These are phyloP conservation scores for Arthrobotrys sinensis DNA, from an alignment of 2,329 filamentous ascomycete genomes.

Conservation along the genomic window DNA sequence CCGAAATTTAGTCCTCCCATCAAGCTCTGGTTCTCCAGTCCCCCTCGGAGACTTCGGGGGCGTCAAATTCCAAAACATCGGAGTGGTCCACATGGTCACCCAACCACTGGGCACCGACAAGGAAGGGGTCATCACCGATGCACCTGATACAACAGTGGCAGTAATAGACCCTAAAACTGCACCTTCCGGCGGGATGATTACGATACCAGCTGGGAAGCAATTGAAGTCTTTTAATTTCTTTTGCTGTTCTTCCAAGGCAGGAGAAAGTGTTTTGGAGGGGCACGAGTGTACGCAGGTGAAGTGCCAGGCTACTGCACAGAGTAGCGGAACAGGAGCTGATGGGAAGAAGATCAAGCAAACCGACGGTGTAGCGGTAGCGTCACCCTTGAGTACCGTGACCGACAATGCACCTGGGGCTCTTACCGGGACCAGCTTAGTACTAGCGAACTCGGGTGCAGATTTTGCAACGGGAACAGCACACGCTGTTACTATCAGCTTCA, in stretches of 20 bases:
- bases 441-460: neutral
- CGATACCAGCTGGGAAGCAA: constrained; percentile 28
- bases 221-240: constrained; percentile 47
- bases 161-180: constrained; percentile 28
- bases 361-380: neutral
- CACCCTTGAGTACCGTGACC: neutral
- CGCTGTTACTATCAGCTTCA: constrained; percentile 14
- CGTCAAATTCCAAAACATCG: constrained; percentile 41
- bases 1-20: constrained; percentile 45
- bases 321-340: neutral
- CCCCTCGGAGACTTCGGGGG: constrained; percentile 38
- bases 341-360: constrained; percentile 18
- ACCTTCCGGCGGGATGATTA: constrained; percentile 14
- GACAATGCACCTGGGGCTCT: constrained; percentile 9
- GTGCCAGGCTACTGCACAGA: constrained; percentile 26
- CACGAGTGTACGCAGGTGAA: constrained; percentile 31
- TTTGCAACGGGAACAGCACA: neutral
- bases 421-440: neutral
- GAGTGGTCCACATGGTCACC: constrained; percentile 27
- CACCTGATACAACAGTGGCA: constrained; percentile 27
- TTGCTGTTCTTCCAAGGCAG: constrained; percentile 46
- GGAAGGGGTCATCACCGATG: neutral
- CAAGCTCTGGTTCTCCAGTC: neutral
- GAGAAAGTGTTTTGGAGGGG: constrained; percentile 48
- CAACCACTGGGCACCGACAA: neutral